Evolutionary conservation across 306 rosid species (phyloP).

Genomic region (Mimosa bimucronata): DNA sequence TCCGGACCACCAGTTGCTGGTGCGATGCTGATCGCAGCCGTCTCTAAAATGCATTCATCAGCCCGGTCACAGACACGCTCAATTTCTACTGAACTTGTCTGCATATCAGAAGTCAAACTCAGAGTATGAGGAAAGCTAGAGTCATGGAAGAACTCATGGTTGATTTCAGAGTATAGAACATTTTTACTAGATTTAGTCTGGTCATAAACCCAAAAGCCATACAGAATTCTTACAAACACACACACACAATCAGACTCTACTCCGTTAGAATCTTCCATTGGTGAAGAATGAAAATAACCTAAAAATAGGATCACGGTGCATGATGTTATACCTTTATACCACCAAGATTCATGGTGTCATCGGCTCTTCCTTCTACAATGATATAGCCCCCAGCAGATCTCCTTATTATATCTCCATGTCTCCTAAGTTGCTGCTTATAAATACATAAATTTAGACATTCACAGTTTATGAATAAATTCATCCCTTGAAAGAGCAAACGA

Average conservation of each 20-base stretch:
- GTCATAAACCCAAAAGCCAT: slow-evolving; percentile 2
- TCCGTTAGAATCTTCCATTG: background rate
- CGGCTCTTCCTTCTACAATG: slow-evolving; percentile 84
- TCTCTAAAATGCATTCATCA: slow-evolving; percentile 71
- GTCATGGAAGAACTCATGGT: background rate
- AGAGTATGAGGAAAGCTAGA: slow-evolving; percentile 17
- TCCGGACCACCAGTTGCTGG: slow-evolving; percentile 74
- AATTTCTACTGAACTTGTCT: slow-evolving; percentile 79
- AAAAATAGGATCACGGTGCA: background rate
- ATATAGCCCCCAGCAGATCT: slow-evolving; percentile 71
- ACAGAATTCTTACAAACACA: background rate
- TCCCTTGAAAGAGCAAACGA: background rate
- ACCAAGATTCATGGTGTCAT: slow-evolving; percentile 96
- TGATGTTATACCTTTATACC: slow-evolving; percentile 80
- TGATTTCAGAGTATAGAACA: background rate
- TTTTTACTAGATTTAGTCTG: background rate
- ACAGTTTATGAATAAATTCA: slow-evolving; percentile 13
- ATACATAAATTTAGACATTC: slow-evolving; percentile 31
- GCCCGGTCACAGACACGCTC: slow-evolving; percentile 73
- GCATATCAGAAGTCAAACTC: slow-evolving; percentile 38
- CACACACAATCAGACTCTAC: background rate
- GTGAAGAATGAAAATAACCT: background rate
- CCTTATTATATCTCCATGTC: slow-evolving; percentile 85
- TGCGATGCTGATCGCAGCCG: slow-evolving; percentile 69
- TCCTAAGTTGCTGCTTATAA: slow-evolving; percentile 65